Evolutionary conservation across 2,329 filamentous ascomycete species (phyloP).

Genomic region (Aureobasidium vineae): DNA sequence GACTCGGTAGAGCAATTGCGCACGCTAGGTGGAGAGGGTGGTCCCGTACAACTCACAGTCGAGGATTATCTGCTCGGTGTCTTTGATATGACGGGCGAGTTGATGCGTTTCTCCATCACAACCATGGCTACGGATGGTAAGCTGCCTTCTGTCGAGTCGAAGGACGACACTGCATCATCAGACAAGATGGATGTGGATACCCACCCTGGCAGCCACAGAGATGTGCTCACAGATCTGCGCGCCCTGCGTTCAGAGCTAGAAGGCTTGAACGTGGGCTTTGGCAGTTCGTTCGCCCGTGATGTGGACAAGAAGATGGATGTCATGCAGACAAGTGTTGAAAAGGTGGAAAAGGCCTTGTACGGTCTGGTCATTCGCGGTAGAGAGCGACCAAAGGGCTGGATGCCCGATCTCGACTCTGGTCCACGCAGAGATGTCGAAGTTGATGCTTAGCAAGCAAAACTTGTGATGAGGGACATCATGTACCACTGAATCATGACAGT

Average conservation of each 20-base stretch:
- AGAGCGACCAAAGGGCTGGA: slow-evolving; percentile 88
- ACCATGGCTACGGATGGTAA: slow-evolving; percentile 72
- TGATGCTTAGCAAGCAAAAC: slow-evolving; percentile 32
- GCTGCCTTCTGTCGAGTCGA: slow-evolving; percentile 48
- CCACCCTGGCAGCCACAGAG: slow-evolving; percentile 43
- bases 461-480: background rate
- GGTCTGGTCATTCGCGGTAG: slow-evolving; percentile 82
- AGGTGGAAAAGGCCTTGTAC: slow-evolving; percentile 90
- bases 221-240: slow-evolving; percentile 79
- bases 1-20: slow-evolving; percentile 52
- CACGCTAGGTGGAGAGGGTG: slow-evolving; percentile 40
- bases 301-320: slow-evolving; percentile 78
- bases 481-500: slow-evolving; percentile 21
- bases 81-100: slow-evolving; percentile 90
- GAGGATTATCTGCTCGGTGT: slow-evolving; percentile 89
- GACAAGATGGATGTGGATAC: slow-evolving; percentile 41
- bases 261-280: slow-evolving; percentile 58
- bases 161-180: slow-evolving; percentile 29
- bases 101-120: slow-evolving; percentile 96
- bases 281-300: slow-evolving; percentile 58
- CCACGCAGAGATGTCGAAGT: slow-evolving; percentile 43
- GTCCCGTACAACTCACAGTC: slow-evolving; percentile 64
- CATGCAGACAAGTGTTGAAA: slow-evolving; percentile 84
- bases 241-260: slow-evolving; percentile 74
- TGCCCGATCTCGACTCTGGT: slow-evolving; percentile 66